Percentiles rank a stretch among this genome's conserved stretches.
These are phyloP conservation scores for Pythium pyrilobum DNA, from an alignment of 352 stramenopile species.

Conservation along the genomic window DNA sequence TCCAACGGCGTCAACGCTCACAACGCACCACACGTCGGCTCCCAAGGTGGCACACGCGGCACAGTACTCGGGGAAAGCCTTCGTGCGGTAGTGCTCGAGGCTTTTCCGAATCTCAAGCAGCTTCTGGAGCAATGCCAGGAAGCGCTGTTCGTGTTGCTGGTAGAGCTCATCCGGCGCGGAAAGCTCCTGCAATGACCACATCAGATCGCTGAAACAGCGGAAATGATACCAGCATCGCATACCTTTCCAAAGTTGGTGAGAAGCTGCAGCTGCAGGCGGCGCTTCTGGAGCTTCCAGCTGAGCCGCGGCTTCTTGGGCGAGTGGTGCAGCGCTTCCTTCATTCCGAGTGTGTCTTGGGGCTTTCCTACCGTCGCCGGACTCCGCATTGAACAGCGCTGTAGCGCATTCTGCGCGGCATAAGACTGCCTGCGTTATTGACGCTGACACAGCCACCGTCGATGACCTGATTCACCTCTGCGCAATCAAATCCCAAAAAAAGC, in stretches of 20 bases:
- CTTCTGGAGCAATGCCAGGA: slow-evolving; percentile 59
- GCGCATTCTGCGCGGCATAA: neutral
- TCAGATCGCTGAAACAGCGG: neutral
- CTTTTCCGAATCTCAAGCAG: slow-evolving; percentile 69
- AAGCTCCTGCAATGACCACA: slow-evolving; percentile 27
- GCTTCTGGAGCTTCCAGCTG: slow-evolving; percentile 57
- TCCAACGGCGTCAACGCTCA: slow-evolving; percentile 56
- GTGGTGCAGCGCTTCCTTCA: slow-evolving; percentile 22
- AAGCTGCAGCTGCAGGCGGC: slow-evolving; percentile 51
- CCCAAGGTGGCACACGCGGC: slow-evolving; percentile 53
- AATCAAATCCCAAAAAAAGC: neutral
- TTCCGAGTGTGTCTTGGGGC: neutral
- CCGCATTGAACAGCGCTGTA: neutral
- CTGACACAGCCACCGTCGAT: no score
- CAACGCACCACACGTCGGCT: slow-evolving; percentile 69
- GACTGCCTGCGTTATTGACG: no score
- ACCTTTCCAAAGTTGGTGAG: slow-evolving; percentile 54
- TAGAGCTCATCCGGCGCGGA: slow-evolving; percentile 55
- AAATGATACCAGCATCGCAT: neutral
- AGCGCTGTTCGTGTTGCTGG: slow-evolving; percentile 65
- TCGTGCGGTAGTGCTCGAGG: slow-evolving; percentile 58
- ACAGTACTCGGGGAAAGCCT: slow-evolving; percentile 56
- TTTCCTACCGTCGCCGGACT: neutral
- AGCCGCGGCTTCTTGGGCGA: slow-evolving; percentile 36
- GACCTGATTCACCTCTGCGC: neutral